Percentiles rank a stretch among this genome's conserved stretches.
phyloP scores from a whole-genome alignment of 148 eudicot genomes.

The Arbutus unedo region DNA sequence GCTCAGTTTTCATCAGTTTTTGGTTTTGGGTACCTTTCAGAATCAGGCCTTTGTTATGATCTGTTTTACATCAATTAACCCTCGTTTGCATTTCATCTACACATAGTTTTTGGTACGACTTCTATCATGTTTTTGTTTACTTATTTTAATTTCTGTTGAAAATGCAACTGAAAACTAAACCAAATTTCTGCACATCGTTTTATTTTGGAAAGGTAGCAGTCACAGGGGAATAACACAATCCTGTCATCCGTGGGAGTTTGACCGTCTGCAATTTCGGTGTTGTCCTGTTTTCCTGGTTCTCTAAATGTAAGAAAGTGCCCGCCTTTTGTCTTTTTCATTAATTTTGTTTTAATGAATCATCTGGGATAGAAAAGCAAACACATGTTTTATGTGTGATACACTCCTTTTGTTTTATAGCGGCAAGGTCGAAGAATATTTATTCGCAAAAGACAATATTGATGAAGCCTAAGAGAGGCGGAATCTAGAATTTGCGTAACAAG shows the following conservation, averaged over 20 bases:
- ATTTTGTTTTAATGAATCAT: not conserved
- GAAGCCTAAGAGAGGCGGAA: not conserved
- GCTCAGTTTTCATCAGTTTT: too few relatives aligned
- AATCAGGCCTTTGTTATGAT: not conserved
- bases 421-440: not conserved
- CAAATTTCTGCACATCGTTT: not conserved
- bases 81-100: not conserved
- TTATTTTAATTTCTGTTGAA: not conserved
- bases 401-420: not conserved
- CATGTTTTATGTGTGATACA: not conserved
- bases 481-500: not conserved
- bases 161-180: not conserved
- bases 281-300: not conserved
- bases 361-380: not conserved
- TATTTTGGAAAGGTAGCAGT: not conserved
- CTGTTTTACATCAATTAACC: not conserved
- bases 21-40: not conserved
- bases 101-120: not conserved
- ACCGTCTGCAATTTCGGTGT: not conserved
- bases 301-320: not conserved
- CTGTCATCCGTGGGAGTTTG: not conserved
- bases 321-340: not conserved
- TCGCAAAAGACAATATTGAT: not conserved
- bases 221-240: not conserved
- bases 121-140: not conserved